Evolutionary conservation across 2,329 filamentous ascomycete species (phyloP).

Genomic region (Fusarium decemcellulare): DNA sequence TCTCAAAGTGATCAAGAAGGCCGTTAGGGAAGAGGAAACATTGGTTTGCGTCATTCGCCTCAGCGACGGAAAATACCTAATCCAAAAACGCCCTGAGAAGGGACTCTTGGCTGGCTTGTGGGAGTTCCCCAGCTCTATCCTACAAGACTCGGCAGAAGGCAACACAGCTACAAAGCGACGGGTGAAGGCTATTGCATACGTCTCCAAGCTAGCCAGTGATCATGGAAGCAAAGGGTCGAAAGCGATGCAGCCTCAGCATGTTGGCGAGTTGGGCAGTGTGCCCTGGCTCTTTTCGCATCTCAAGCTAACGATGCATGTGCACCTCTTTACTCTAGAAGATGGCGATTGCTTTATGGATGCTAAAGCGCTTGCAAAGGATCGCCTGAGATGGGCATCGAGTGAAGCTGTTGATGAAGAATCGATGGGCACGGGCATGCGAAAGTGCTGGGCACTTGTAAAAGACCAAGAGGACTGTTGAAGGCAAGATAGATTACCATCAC

Average conservation of each 20-base stretch:
- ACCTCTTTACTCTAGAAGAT: constrained; percentile 59
- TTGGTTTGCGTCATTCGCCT: constrained; percentile 67
- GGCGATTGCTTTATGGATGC: constrained; percentile 11
- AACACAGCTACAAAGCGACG: constrained; percentile 52
- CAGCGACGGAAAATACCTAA: constrained; percentile 59
- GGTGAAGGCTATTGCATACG: constrained; percentile 54
- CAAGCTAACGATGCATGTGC: constrained; percentile 70
- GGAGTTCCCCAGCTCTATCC: constrained; percentile 66
- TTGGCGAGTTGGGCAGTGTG: constrained; percentile 63
- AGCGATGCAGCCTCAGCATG: constrained; percentile 46
- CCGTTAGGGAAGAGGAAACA: constrained; percentile 65
- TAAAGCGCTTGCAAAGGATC: constrained; percentile 26
- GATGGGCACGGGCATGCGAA: constrained; percentile 72
- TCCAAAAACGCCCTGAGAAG: constrained; percentile 66
- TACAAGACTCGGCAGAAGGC: constrained; percentile 44
- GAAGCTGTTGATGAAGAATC: constrained; percentile 62
- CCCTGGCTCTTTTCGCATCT: constrained; percentile 72
- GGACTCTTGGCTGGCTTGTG: constrained; percentile 69
- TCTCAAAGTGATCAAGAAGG: constrained; percentile 65
- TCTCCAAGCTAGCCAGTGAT: constrained; percentile 45
- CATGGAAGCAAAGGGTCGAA: constrained; percentile 17
- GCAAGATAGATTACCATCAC: background rate
- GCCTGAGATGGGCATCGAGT: constrained; percentile 55
- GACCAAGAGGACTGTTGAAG: constrained; percentile 31
- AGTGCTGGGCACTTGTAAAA: constrained; percentile 65